Base-by-base conservation (phyloP, 225 moss, liverwort and hornwort genomes). In the Lunularia cruciata region DNA sequence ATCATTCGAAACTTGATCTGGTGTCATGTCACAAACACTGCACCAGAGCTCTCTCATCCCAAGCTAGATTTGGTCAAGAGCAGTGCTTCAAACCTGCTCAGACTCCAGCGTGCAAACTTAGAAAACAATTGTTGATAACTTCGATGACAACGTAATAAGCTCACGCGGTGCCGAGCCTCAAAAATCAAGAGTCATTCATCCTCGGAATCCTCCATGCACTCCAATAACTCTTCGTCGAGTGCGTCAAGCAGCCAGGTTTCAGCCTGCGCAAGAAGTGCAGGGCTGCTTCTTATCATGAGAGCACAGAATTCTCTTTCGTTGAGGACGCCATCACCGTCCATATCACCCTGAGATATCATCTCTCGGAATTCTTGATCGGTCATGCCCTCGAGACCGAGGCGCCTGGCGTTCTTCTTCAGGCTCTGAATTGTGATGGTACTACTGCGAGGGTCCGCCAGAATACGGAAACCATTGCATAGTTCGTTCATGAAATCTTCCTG, bases 211-310 rank as follows among this genome's bases (percentile, higher is more conserved):
- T 77, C 71, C 77, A 78, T 72, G 45, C 63, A 78, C 5, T 78
- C 73, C 33, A 40, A 23, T 4, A 78, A 49, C 59, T 78, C 77
- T 36, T 65, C 67, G 20, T 78, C 52, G 37, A 78, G 66, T 33
- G 77, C 77, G 56, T 78, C 77, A 6, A 72, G 36, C 5, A 78
- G 49, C 77, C 45, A 73, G 1, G 54, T 58, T 28, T 73, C 47
- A 3, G 77, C 77, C 40, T 72, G 72, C 12, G 72, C 57, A 30
- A 78, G 72, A 9, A 78, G 77, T 6, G 72, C 47, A 20, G 77
- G 77, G 39, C 73, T 78, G 66, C 64, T 72, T 67, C 77, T 67
- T 47, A 78, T 68, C 77, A 78, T 78, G 22, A 78, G 66, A 27
- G 67, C 58, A 73, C 72, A 72, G 52, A 78, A 78, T 61, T 78